Conservation (phyloP, 1,284 basidiomycete species). For the Fomitopsis schrenkii region DNA sequence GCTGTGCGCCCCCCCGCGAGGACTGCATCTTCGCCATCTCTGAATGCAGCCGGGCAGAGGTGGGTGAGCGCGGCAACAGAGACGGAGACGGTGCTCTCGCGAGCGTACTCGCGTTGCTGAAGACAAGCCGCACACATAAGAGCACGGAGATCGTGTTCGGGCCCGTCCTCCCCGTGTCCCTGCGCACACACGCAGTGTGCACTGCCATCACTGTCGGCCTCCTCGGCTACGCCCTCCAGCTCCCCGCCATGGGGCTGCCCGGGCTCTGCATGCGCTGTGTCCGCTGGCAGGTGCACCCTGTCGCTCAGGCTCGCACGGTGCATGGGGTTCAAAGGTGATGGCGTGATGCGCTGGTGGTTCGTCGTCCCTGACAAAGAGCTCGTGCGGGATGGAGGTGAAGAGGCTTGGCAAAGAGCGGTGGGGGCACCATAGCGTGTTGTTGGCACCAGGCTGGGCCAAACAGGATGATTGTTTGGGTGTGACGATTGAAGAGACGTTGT, state of each 20-base stretch:
- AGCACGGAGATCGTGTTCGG: conserved; percentile 49
- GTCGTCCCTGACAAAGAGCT: conserved; percentile 30
- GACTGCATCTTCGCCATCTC: conserved; percentile 41
- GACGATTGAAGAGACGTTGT: too few species aligned
- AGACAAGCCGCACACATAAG: conserved; percentile 31
- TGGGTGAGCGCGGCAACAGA: conserved; percentile 13
- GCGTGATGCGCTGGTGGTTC: conserved; percentile 46
- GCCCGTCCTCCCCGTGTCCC: conserved; percentile 53
- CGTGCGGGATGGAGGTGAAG: neutral
- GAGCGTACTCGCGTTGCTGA: conserved; percentile 23
- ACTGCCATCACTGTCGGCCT: conserved; percentile 61
- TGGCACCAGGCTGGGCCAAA: conserved; percentile 58
- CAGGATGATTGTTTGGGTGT: conserved; percentile 37
- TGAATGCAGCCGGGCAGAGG: conserved; percentile 32
- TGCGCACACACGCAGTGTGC: conserved; percentile 61
- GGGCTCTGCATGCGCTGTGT: too few species aligned
- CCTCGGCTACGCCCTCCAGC: conserved; percentile 52
- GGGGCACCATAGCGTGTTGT: conserved; percentile 38
- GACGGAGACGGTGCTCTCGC: conserved; percentile 17
- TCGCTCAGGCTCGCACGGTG: conserved; percentile 52
- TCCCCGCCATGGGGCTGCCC: conserved; percentile 32
- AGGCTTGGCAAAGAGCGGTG: too few species aligned
- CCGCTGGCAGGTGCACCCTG: conserved; percentile 55
- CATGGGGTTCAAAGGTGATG: conserved; percentile 62
- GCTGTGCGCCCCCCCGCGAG: conserved; percentile 27